Evolutionary conservation across 202 grass and related monocot species (phyloP).

Genomic region (Brachypodium distachyon): DNA sequence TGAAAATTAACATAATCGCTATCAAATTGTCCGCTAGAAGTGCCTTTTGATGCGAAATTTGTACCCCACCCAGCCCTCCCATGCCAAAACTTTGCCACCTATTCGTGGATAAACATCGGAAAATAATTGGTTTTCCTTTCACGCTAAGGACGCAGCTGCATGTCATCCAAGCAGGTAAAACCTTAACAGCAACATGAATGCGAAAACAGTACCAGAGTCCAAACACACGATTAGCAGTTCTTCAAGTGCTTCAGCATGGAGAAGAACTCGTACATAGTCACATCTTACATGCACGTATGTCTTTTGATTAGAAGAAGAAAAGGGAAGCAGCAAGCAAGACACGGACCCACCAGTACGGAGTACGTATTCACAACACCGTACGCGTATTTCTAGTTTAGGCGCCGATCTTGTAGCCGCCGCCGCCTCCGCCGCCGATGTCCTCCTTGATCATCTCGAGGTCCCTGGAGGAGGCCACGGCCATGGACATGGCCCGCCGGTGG

Average conservation of each 20-base stretch:
- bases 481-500: constrained; percentile 42
- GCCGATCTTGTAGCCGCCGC: constrained; percentile 31
- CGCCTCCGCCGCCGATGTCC: constrained; percentile 29
- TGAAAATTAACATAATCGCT: no score
- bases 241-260: background rate
- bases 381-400: background rate
- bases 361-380: background rate
- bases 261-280: background rate
- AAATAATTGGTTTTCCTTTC: background rate
- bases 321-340: background rate
- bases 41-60: background rate
- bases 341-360: no score
- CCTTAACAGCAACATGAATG: background rate
- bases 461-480: constrained; percentile 36
- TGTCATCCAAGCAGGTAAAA: background rate
- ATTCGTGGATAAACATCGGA: no score
- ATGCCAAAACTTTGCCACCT: background rate
- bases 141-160: background rate
- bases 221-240: background rate
- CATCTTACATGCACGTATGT: constrained; percentile 18
- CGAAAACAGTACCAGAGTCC: background rate
- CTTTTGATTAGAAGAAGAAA: background rate
- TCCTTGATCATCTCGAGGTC: constrained; percentile 46
- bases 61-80: background rate
- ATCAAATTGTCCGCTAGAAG: no score